A percentile compares a stretch with the other conserved stretches of the same genome.
Evolutionary conservation across 1,284 basidiomycete species (phyloP).

Genomic region (Leccinum angustisporum): DNA sequence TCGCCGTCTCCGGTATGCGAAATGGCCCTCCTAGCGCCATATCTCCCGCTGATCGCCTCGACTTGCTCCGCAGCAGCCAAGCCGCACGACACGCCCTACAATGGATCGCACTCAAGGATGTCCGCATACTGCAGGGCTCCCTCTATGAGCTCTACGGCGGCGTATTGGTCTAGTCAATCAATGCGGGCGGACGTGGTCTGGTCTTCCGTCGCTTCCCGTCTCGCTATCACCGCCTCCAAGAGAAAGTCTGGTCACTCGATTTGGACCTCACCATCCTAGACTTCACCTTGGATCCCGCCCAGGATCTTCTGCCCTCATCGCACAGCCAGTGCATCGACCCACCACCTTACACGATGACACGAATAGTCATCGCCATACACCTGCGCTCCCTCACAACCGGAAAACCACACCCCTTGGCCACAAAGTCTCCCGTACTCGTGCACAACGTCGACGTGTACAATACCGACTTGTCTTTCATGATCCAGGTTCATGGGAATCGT

Average conservation of each 20-base stretch:
- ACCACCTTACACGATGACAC: constrained; percentile 9
- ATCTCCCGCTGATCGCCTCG: constrained; percentile 39
- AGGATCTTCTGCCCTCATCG: constrained; percentile 58
- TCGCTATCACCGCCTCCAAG: constrained; percentile 43
- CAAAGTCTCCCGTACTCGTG: constrained; percentile 35
- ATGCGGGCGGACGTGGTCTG: constrained; percentile 32
- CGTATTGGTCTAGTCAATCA: constrained; percentile 50
- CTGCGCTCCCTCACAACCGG: constrained; percentile 50
- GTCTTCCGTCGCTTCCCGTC: constrained; percentile 53
- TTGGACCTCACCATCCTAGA: constrained; percentile 48
- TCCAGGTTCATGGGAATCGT: constrained; percentile 44
- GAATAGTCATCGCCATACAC: constrained; percentile 37
- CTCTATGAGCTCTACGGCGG: constrained; percentile 63
- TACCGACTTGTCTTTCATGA: constrained; percentile 37
- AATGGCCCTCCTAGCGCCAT: constrained; percentile 39
- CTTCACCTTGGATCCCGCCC: constrained; percentile 62
- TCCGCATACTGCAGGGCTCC: constrained; percentile 41
- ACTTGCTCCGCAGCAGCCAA: constrained; percentile 44
- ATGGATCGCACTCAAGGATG: constrained; percentile 38
- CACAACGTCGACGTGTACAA: constrained; percentile 30
- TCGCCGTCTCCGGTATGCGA: constrained; percentile 49
- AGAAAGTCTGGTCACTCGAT: constrained; percentile 47
- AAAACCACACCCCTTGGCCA: constrained; percentile 44
- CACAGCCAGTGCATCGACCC: constrained; percentile 33
- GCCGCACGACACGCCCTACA: constrained; percentile 47